Evolutionary conservation across 495 filamentous ascomycete species (phyloP), one percentile per base, ranked within the genome.

Genomic region (Tuber magnatum): DNA sequence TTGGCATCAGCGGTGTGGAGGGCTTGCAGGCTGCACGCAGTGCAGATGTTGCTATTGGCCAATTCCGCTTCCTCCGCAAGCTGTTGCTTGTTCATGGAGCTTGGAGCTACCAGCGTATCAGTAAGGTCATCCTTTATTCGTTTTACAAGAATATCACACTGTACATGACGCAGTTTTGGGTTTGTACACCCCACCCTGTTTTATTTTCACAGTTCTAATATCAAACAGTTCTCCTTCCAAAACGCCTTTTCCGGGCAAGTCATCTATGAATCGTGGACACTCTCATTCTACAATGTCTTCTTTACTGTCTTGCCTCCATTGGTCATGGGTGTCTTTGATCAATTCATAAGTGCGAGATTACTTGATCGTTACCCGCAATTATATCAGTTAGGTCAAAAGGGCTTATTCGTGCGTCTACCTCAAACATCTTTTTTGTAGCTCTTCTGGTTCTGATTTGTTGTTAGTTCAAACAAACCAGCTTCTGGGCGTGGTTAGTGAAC

Each of bases 141-240:
- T 99, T 97, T 83, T 99, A 99, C 87, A 99, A 99, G 87, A 99
- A 99, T 85, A 97, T 98, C 78, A 91, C 94, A 4, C 86, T 99
- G 68, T 98, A 97, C 85, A 95, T 98, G 90, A 99, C 96, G 80
- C 96, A 99, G 83, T 99, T 99, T 84, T 99, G 96, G 94, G 90
- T 92, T 85, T 85, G 90, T 61, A 14, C n/a, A 69, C 46, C 38
- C 38, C 51, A 16, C 3, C n/a, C 39, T 20, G 0, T n/a, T 65
- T 41, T 42, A 18, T 73, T 73, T 32, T 70, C 43, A 65, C 75
- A 77, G 70, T 72, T 72, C 28, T 35, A 18, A 39, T 44, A 9
- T 69, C 43, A 69, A 42, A 28, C 72, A 93, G 92, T 99, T 96
- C 83, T 92, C 93, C 32, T 99, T 99, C 85, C 93, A 97, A 90